Evolutionary conservation across 129 eudicot genomes (phyloP).

Genomic region (Flaveria ramosissima): DNA sequence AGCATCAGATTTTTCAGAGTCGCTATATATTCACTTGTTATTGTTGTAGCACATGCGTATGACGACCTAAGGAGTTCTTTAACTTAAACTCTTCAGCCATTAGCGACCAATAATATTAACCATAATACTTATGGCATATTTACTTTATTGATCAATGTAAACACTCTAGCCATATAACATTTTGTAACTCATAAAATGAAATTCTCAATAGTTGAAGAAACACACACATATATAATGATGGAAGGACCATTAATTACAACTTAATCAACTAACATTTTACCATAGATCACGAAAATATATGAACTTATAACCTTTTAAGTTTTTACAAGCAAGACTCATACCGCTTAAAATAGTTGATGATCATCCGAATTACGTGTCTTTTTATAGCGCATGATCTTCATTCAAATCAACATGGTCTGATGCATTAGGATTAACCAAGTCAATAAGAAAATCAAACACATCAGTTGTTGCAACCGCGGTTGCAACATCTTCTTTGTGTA

Average conservation of each 20-base stretch:
- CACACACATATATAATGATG: not conserved
- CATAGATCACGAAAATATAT: not conserved
- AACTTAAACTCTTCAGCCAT: too few relatives aligned
- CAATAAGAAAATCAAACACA: conserved; percentile 69
- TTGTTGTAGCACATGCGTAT: too few relatives aligned
- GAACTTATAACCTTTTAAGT: too few relatives aligned
- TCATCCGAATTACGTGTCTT: not conserved
- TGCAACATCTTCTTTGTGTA: conserved; percentile 73
- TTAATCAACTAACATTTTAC: not conserved
- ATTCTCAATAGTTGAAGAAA: not conserved
- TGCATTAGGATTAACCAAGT: conserved; percentile 36
- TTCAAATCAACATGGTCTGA: conserved; percentile 10
- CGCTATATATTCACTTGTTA: not conserved
- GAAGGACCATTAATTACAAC: not conserved
- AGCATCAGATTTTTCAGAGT: not conserved
- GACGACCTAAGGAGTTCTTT: too few relatives aligned
- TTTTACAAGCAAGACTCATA: not conserved
- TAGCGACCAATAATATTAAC: too few relatives aligned
- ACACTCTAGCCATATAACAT: not conserved
- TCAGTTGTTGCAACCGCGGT: conserved; percentile 75
- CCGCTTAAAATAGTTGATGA: not conserved
- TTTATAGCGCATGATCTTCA: conserved; percentile 20
- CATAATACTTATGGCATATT: not conserved
- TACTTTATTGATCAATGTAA: not conserved
- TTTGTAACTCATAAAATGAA: not conserved